phyloP scores from a whole-genome alignment of 78 protist species.

The Guillardia theta region DNA sequence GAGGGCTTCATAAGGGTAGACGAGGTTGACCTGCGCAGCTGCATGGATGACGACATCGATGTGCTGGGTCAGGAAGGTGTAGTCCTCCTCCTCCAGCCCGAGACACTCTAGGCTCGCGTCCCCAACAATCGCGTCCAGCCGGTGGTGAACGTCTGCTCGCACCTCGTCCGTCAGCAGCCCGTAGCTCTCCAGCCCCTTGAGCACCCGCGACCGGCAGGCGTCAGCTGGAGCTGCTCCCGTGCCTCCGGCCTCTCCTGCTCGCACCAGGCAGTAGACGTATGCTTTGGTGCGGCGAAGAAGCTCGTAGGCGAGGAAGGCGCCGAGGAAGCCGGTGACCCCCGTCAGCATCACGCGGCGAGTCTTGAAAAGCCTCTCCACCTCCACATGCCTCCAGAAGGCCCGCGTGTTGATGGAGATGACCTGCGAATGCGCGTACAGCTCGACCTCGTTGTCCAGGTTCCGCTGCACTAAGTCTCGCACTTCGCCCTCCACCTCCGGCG shows the following conservation, averaged over 20 bases:
- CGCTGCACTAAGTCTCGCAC: neutral
- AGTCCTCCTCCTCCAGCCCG: neutral
- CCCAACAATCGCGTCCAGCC: neutral
- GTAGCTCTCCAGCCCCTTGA: neutral
- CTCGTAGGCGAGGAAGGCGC: neutral
- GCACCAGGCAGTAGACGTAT: conserved; percentile 36
- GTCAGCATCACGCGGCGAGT: neutral
- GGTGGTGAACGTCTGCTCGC: neutral
- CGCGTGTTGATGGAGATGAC: neutral
- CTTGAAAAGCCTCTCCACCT: neutral
- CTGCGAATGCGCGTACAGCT: neutral
- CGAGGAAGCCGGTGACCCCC: neutral
- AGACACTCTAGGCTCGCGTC: neutral
- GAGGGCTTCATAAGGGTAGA: conserved; percentile 38
- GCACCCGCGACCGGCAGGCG: neutral
- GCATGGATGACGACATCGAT: neutral
- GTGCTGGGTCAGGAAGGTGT: conserved; percentile 17
- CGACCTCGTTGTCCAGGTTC: neutral
- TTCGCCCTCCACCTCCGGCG: neutral
- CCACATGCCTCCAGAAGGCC: neutral
- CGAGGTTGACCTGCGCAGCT: conserved; percentile 30
- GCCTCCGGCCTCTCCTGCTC: neutral
- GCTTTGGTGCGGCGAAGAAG: neutral
- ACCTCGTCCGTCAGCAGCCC: neutral
- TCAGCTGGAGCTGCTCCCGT: neutral